Evolutionary conservation across 1,284 basidiomycete species (phyloP).

Genomic region (Tilletia horrida): DNA sequence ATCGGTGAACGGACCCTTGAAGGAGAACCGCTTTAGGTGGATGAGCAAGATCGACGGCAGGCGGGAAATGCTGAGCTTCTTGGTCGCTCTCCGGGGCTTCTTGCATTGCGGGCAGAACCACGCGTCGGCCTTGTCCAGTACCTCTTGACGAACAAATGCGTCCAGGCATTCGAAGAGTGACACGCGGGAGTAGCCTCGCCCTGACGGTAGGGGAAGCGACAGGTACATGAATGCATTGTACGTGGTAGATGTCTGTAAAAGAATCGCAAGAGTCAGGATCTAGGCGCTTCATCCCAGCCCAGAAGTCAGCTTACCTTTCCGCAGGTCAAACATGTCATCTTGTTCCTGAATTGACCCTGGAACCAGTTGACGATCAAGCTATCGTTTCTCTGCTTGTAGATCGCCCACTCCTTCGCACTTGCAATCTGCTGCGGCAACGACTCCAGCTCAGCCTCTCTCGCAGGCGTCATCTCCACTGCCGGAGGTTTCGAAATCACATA

Average conservation of each 20-base stretch:
- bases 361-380: constrained; percentile 31
- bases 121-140: constrained; percentile 87
- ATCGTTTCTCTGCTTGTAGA: constrained; percentile 51
- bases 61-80: constrained; percentile 79
- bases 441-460: constrained; percentile 58
- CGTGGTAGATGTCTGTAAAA: constrained; percentile 81
- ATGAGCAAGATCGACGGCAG: constrained; percentile 88
- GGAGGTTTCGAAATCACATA: constrained; percentile 30
- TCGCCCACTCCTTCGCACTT: constrained; percentile 56
- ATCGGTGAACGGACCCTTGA: constrained; percentile 87
- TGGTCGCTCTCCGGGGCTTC: constrained; percentile 73
- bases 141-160: constrained; percentile 83
- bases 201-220: constrained; percentile 50
- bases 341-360: constrained; percentile 52
- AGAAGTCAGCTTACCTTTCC: constrained; percentile 33
- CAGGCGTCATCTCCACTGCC: constrained; percentile 46
- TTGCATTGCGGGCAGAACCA: constrained; percentile 91
- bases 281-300: background rate
- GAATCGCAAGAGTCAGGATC: background rate
- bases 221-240: constrained; percentile 67
- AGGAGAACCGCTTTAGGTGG: constrained; percentile 92
- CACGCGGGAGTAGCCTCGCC: constrained; percentile 65
- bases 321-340: constrained; percentile 50
- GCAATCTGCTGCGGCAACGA: constrained; percentile 80
- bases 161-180: constrained; percentile 79